Evolutionary conservation across 345 rosid genomes (phyloP), one percentile per base, ranked within the genome.

Genomic region (Punica granatum): DNA sequence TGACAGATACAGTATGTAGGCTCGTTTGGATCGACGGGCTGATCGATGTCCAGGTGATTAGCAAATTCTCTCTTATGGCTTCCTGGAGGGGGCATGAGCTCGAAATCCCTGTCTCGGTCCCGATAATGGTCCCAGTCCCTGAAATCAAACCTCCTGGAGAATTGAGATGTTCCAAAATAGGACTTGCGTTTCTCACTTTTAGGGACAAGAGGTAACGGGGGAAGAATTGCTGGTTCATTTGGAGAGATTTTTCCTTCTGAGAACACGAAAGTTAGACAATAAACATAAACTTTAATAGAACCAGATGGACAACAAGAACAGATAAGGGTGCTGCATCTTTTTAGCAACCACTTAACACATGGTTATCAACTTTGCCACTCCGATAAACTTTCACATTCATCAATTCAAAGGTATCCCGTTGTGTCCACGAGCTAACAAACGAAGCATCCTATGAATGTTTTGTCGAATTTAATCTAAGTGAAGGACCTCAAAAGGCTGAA

Each of bases 41-140:
- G 99, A 64, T 91, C 99, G 64, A 82, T 72, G 54, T 89, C 99
- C 62, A 82, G 68, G 60, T 84, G 75, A 59, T 80, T 28, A 28
- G 69, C 19, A 39, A 89, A 83, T 7, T 89, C 99, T 81, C 81
- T 94, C 73, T 78, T 90, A 70, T 86, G 77, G 79, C 89, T 84
- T 69, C 97, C 99, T 32, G 97, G 98, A 74, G 98, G 99, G 65
- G 99, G 99, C 99, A 94, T 89, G 70, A 94, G 98, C 78, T 91
- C 99, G 39, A 94, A 88, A 77, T 89, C 99, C 79, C 87, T 89
- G 54, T 86, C 98, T 63, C 94, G 92, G 66, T 88, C 93, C 53
- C 87, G 82, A 63, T 92, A 95, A 90, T 91, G 82, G 42, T 92
- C 96, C 80, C 94, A 63, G 13, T 63, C 97, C 80, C 90, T 83